Conservation (phyloP, 495 filamentous ascomycete species). For the Aspergillus diversus region DNA sequence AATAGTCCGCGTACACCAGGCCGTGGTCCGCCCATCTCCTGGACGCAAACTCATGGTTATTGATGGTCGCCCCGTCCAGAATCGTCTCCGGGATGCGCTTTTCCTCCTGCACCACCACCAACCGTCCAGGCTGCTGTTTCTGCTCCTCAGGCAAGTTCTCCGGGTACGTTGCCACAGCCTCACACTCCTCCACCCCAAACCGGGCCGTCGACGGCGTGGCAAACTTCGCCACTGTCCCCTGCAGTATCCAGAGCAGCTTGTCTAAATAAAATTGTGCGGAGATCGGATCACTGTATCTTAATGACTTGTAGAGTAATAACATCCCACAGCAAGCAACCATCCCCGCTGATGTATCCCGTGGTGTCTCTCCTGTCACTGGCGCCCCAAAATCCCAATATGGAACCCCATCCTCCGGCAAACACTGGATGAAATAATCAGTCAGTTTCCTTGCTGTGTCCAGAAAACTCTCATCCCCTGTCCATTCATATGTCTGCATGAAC, state of each 20-base stretch:
- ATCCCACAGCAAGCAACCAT: conserved; percentile 49
- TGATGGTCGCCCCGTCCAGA: conserved; percentile 39
- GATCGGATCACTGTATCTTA: background rate
- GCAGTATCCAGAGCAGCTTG: conserved; percentile 37
- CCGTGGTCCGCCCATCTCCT: conserved; percentile 45
- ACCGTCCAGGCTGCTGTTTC: background rate
- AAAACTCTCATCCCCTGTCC: conserved; percentile 42
- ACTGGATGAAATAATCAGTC: conserved; percentile 42
- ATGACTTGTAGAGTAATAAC: conserved; percentile 40
- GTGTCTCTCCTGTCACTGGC: conserved; percentile 24
- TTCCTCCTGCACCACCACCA: background rate
- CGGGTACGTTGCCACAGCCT: conserved; percentile 12
- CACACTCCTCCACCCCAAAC: conserved; percentile 11
- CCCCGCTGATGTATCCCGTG: conserved; percentile 46
- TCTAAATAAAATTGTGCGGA: conserved; percentile 29
- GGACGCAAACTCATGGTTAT: conserved; percentile 43
- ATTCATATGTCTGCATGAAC: conserved; percentile 45
- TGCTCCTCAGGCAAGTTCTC: conserved; percentile 3
- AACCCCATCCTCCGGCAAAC: conserved; percentile 36
- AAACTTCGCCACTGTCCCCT: conserved; percentile 32
- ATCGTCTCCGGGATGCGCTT: conserved; percentile 24
- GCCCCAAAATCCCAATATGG: conserved; percentile 51
- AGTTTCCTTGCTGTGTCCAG: conserved; percentile 35
- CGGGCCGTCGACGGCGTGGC: conserved; percentile 16
- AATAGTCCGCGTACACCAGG: conserved; percentile 55